Conservation (phyloP, 441 rosid genomes). For the Gossypium gossypioides region DNA sequence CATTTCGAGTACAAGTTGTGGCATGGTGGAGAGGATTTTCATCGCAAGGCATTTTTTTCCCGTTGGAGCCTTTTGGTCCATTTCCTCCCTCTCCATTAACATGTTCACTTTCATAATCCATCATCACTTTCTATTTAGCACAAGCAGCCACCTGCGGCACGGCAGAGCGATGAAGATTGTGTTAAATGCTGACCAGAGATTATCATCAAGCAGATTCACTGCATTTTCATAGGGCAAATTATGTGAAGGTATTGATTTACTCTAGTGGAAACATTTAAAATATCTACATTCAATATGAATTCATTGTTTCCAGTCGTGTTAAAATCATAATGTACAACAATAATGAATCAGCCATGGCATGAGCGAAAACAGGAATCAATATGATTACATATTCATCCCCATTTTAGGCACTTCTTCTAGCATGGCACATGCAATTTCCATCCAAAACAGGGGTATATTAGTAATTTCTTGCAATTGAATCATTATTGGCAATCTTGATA, state of each 20-base stretch:
- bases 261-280: not conserved
- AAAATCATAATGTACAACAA: conserved; percentile 3
- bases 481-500: not conserved
- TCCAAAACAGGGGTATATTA: not conserved
- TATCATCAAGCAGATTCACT: not conserved
- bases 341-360: not conserved
- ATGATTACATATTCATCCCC: not conserved
- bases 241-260: not conserved
- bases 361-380: not conserved
- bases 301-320: not conserved
- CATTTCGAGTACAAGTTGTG: not conserved
- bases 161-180: not conserved
- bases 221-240: not conserved
- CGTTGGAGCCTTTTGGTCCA: not conserved
- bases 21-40: not conserved
- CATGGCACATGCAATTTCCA: not conserved
- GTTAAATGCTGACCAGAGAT: not conserved
- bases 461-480: not conserved
- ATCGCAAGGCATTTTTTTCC: not conserved
- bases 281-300: not conserved
- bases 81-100: not conserved
- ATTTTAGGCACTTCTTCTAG: not conserved
- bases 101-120: not conserved
- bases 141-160: not conserved
- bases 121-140: not conserved